Conservation (phyloP, 441 rosid species). For the Populus hybrid region DNA sequence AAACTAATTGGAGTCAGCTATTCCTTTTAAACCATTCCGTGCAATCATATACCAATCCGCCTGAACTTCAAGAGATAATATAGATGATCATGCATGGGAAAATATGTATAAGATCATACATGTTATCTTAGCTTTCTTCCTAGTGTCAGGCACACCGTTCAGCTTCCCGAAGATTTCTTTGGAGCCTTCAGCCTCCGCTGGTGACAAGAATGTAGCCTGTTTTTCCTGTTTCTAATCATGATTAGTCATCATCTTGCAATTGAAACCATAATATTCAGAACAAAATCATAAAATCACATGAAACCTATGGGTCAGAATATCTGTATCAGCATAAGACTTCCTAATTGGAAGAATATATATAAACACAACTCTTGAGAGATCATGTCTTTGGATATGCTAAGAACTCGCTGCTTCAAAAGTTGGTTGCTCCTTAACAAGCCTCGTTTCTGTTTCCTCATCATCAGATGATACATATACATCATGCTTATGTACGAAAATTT, state of each 20-base stretch:
- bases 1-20: background rate
- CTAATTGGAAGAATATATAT: background rate
- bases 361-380: constrained; percentile 1
- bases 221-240: constrained; percentile 52
- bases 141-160: constrained; percentile 52
- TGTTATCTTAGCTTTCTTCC: constrained; percentile 57
- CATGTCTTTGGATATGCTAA: background rate
- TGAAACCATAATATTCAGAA: background rate
- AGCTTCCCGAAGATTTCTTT: constrained; percentile 69
- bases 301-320: background rate
- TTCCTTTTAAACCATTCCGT: too few relatives aligned
- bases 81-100: background rate
- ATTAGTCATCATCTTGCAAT: constrained; percentile 6
- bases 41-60: background rate
- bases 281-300: background rate
- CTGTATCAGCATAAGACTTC: background rate
- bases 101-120: constrained; percentile 35
- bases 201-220: constrained; percentile 43
- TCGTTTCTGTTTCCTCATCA: constrained; percentile 76
- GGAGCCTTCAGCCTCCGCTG: constrained; percentile 53
- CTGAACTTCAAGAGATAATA: background rate
- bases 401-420: constrained; percentile 64
- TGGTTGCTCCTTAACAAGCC: constrained; percentile 39
- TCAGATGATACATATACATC: constrained; percentile 81
- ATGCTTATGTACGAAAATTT: constrained; percentile 78